Evolutionary conservation across 257 asterid species (phyloP), one percentile per base, ranked within the genome.

Genomic region (Euphrasia confusa): DNA sequence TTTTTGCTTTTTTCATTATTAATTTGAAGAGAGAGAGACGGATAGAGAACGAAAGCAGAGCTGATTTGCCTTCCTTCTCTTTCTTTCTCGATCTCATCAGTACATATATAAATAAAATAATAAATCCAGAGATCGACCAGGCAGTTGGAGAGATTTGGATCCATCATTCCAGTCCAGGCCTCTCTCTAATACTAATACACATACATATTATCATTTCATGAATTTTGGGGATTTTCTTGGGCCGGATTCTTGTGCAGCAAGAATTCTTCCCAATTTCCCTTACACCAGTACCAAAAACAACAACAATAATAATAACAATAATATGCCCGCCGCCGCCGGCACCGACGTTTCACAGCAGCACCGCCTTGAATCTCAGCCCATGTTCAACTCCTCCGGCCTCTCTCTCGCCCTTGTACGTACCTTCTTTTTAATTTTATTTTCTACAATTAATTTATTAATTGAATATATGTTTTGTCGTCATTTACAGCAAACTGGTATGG

Each of bases 201-300:
- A 61, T 61, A 44, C 24, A 61, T 10, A 17, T 9, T 11, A 13
- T 2, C 0, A 58, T 76, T 84, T 83, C 78, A 93, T 93, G 97
- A 89, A 87, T 87, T 84, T 93, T 85, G 96, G 94, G 76, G 96
- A 80, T 61, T 89, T 84, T 77, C 84, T 84, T 35, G 88, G 9
- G 24, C 24, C 24, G 24, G 24, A 68, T 80, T 79, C 88, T 54
- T 71, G 79, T 40, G 55, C 79, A 15, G 83, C 44, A 42, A 71
- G 71, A 71, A 69, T 68, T 48, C 74, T 54, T 32, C 62, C 72
- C 33, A 78, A 80, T 56, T 65, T 68, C 35, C 37, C 72, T 48
- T 73, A 68, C 66, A n/a, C n/a, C n/a, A n/a, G 24, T 1, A 63
- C 33, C 33, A 56, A 61, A 53, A 48, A 30, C 48, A 58, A 2